These are phyloP conservation scores for Coriaria nepalensis DNA, from an alignment of 306 rosid species.

Conservation along the genomic window DNA sequence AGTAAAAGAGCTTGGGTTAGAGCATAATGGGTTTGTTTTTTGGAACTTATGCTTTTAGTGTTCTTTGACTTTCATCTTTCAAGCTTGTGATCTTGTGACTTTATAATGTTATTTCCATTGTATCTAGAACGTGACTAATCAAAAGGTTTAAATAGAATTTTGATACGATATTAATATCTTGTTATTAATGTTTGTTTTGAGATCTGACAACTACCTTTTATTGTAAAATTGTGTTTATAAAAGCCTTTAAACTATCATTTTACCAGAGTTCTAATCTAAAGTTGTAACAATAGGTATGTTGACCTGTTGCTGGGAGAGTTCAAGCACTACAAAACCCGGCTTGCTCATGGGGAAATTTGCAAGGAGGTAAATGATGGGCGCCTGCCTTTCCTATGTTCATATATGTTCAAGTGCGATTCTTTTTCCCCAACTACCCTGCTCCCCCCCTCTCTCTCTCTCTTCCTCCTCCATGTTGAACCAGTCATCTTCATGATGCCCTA, in stretches of 20 bases:
- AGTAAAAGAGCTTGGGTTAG: constrained; percentile 88
- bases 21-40: constrained; percentile 85
- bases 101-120: no score
- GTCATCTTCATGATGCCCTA: no score
- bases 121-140: no score
- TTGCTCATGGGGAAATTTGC: constrained; percentile 76
- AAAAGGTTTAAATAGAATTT: no score
- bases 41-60: background rate
- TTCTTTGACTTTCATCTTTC: constrained; percentile 1
- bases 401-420: no score
- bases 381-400: background rate
- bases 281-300: constrained; percentile 56
- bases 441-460: no score
- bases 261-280: constrained; percentile 22
- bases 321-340: constrained; percentile 93
- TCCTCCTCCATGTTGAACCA: no score
- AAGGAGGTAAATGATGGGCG: constrained; percentile 55
- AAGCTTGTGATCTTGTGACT: constrained; percentile 3
- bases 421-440: no score
- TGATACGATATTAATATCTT: no score
- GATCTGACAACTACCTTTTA: no score
- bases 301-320: constrained; percentile 95
- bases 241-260: constrained; percentile 4
- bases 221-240: background rate
- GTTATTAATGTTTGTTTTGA: no score